These are phyloP conservation scores for Trametes maxima DNA, from an alignment of 768 basidiomycete genomes.

Conservation along the genomic window DNA sequence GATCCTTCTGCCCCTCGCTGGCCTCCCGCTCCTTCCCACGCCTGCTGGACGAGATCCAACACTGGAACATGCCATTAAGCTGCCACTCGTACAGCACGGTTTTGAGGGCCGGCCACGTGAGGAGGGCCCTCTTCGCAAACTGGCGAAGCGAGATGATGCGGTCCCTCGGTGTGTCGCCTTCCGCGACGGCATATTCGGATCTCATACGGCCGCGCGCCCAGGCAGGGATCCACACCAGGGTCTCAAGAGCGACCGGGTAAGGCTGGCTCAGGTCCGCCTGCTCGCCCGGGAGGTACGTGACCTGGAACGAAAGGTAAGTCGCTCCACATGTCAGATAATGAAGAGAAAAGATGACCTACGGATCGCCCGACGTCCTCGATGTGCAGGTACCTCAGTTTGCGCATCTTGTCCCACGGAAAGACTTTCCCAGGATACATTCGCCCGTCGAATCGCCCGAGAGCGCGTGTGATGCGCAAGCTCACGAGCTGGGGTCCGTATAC, in stretches of 20 bases:
- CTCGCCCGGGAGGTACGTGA: not conserved
- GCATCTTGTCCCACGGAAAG: not conserved
- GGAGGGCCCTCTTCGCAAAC: not conserved
- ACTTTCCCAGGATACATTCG: not conserved
- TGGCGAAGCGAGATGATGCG: not conserved
- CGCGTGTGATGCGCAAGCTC: not conserved
- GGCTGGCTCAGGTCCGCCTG: not conserved
- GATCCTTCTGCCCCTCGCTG: not conserved
- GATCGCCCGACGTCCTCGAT: not conserved
- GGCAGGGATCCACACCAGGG: not conserved
- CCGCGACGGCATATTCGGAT: not conserved
- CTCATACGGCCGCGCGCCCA: not conserved
- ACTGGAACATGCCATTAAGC: not conserved
- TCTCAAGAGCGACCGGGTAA: not conserved
- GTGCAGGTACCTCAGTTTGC: not conserved
- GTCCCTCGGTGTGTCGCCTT: not conserved
- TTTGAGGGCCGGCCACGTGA: not conserved
- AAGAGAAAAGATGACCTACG: not conserved
- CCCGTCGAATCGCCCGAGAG: not conserved
- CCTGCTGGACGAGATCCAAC: not conserved
- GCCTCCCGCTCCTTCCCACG: not conserved
- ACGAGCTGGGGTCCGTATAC: not conserved
- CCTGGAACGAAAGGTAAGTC: not conserved
- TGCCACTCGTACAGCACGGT: not conserved
- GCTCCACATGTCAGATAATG: not conserved